Base-by-base conservation (phyloP, 352 stramenopile species). In the Globisporangium polare region DNA sequence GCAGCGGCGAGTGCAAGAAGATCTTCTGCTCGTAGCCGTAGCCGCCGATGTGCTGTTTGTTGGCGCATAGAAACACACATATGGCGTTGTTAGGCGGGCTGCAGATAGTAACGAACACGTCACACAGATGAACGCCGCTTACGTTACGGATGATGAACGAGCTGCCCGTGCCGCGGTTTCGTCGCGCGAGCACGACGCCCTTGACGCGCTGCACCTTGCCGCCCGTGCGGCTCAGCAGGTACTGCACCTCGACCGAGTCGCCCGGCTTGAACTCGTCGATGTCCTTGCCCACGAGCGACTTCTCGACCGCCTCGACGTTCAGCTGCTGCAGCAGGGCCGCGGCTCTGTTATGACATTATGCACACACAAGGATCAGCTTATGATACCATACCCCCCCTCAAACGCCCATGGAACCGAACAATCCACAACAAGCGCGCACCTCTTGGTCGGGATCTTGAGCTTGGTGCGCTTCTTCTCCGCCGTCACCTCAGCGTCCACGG, bases 21-120 rank as follows among this genome's bases (percentile, higher is more conserved):
- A 94, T 94, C 73, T 90, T 94, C 68, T 94, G 84, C 72, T 94
- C 84, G 74, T 90, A 94, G 35, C 84, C 84, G 67, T 89, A 92
- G 60, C 84, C 84, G 60, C 82, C 84, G 75, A 94, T 90, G 65
- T 94, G 84, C 82, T 91, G 53, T 39, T 39, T 6, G 29, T 29
- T 35, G 15, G 27, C 8, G 27, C 22, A 55, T 58, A 24, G 7
- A 45, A 20, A 37, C 17, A 56, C 27, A 46, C 6, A 31, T 12
- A 31, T 12, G 18, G 37, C 37, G 37, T 22, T 22, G 41, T 46
- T 27, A 54, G 15, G 22, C 27, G 15, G n/a, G 5, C 29, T 42
- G 22, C 26, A 29, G 17, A 20, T 42, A 10, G 2, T 22, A 10
- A 55, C 0, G 1, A 47, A 45, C 26, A 29, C 33, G 42, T 6